Conservation (phyloP, 1,139 yeast genomes). For the Suhomyces coccinellae region DNA sequence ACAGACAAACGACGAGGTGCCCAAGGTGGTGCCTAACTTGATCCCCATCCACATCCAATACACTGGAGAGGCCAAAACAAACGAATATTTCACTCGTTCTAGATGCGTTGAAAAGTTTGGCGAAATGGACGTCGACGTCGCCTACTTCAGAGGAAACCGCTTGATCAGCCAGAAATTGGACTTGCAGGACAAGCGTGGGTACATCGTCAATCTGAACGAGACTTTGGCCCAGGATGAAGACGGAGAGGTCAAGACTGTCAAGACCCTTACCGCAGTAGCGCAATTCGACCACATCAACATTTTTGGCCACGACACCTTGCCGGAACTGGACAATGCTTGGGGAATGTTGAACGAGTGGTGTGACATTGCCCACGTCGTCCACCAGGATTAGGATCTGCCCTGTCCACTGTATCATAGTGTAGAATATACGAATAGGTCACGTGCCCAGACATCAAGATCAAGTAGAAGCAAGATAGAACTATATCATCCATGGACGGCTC, state of each 20-base stretch:
- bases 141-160: conserved; percentile 44
- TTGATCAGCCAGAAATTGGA: conserved; percentile 32
- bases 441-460: neutral
- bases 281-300: conserved; percentile 30
- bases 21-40: conserved; percentile 29
- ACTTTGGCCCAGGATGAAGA: conserved; percentile 20
- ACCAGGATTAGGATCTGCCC: conserved; percentile 13
- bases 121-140: conserved; percentile 22
- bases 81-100: conserved; percentile 38
- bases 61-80: conserved; percentile 41
- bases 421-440: neutral
- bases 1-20: conserved; percentile 9
- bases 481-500: neutral
- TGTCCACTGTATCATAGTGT: neutral
- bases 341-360: conserved; percentile 37
- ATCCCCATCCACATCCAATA: conserved; percentile 44
- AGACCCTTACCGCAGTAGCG: conserved; percentile 33
- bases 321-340: conserved; percentile 36
- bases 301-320: conserved; percentile 43
- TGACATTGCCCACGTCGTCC: conserved; percentile 33
- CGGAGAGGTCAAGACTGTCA: conserved; percentile 25
- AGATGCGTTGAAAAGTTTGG: conserved; percentile 23
- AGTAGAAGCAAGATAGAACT: no score
- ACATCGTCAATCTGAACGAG: conserved; percentile 34
- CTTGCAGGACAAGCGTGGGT: conserved; percentile 30